These are phyloP conservation scores for Coleophoma eucalyptorum DNA, from an alignment of 2,329 filamentous ascomycete genomes.

Conservation along the genomic window DNA sequence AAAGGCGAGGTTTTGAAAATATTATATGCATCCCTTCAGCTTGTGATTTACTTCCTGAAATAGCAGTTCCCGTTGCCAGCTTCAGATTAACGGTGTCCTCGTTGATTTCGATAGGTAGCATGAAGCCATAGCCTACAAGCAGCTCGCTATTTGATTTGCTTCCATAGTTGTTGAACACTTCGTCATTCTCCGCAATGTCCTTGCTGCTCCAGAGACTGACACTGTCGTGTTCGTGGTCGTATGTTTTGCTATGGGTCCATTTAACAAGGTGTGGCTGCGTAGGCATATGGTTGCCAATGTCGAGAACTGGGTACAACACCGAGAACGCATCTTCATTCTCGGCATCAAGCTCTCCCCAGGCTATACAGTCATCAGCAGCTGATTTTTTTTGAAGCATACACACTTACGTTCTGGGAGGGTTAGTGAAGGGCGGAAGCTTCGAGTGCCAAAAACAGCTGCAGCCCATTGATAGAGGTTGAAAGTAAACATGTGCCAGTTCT, in stretches of 20 bases:
- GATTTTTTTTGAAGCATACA: not conserved
- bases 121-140: constrained; percentile 60
- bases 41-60: not conserved
- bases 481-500: constrained; percentile 13
- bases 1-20: not conserved
- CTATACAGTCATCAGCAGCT: not conserved
- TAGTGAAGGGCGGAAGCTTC: constrained; percentile 60
- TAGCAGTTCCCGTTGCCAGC: constrained; percentile 5
- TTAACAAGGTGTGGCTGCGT: not conserved
- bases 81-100: constrained; percentile 29
- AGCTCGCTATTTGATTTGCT: constrained; percentile 72
- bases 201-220: not conserved
- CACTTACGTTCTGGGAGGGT: constrained; percentile 30
- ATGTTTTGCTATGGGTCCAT: constrained; percentile 36
- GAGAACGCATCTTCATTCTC: constrained; percentile 34
- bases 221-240: not conserved
- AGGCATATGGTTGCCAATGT: constrained; percentile 65
- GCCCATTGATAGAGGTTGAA: constrained; percentile 58
- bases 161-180: constrained; percentile 69
- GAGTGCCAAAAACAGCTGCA: constrained; percentile 59
- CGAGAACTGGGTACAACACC: constrained; percentile 66
- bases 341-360: constrained; percentile 6
- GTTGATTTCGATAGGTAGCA: constrained; percentile 38
- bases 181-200: constrained; percentile 44
- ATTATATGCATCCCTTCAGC: constrained; percentile 22